These are phyloP conservation scores for Ocimum tenuiflorum DNA, from an alignment of 257 asterid genomes.

Conservation along the genomic window DNA sequence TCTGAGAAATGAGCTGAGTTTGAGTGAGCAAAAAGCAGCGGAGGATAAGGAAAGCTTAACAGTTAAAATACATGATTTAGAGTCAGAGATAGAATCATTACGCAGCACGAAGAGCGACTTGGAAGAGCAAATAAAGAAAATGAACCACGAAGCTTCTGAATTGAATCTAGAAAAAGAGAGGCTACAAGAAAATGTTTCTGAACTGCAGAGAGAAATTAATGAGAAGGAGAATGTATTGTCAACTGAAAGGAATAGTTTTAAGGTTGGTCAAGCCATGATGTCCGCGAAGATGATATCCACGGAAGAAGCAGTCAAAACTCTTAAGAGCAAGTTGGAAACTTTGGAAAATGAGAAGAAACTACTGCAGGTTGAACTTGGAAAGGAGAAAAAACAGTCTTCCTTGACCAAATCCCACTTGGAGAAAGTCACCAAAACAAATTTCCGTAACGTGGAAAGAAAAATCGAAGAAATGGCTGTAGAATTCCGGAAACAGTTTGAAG, in stretches of 20 bases:
- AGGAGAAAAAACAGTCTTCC: slow-evolving; percentile 27
- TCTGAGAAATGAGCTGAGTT: slow-evolving; percentile 27
- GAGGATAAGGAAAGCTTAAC: slow-evolving; percentile 26
- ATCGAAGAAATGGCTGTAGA: slow-evolving; percentile 64
- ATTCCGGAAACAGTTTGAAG: slow-evolving; percentile 56
- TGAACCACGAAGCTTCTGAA: slow-evolving; percentile 26
- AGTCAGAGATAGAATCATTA: slow-evolving; percentile 29
- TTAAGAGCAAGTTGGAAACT: slow-evolving; percentile 19
- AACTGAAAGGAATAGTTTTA: slow-evolving; percentile 15
- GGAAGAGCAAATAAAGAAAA: slow-evolving; percentile 36
- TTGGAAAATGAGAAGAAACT: slow-evolving; percentile 20
- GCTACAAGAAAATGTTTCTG: slow-evolving; percentile 28
- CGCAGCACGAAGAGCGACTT: slow-evolving; percentile 27
- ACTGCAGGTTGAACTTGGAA: slow-evolving; percentile 30
- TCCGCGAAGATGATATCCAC: slow-evolving; percentile 14
- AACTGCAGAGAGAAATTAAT: slow-evolving; percentile 28
- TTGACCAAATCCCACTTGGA: slow-evolving; percentile 24
- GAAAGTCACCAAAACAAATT: slow-evolving; percentile 33
- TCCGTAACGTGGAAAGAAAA: slow-evolving; percentile 44
- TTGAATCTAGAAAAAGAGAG: slow-evolving; percentile 30
- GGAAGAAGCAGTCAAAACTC: slow-evolving; percentile 11
- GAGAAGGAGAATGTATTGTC: slow-evolving; percentile 32
- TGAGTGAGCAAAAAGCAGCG: background rate
- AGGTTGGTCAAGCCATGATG: slow-evolving; percentile 9
- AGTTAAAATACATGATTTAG: slow-evolving; percentile 25